Base-by-base conservation (phyloP, 1,139 yeast genomes). In the Protomyces inundatus region DNA sequence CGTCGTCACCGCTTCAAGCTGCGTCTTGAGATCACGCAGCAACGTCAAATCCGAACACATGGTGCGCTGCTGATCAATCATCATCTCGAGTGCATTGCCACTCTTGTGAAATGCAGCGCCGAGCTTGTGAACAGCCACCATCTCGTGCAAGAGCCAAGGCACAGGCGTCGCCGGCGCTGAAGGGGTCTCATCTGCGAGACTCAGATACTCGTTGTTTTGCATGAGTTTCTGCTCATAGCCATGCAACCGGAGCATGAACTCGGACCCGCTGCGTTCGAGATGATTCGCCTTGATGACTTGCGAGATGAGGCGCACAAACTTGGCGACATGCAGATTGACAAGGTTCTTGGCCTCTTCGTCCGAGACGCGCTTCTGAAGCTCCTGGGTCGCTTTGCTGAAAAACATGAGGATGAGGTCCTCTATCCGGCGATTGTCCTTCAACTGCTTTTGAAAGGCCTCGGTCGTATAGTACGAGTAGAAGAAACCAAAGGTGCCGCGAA, bases 381-480 rank as follows among this genome's bases (percentile, higher is more conserved):
- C 91, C 68, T 83, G 85, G 65, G 84, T 83, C 6, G 88, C 84
- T 66, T 83, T 80, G 33, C 85, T 80, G 30, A 86, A 82, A 72
- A 87, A 88, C 72, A 81, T 79, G 77, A 86, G 82, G 6, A 88
- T 81, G 61, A 88, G 75, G 65, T 84, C 87, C 68, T 86, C 91
- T 0, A 85, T 82, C 45, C 82, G 79, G 50, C 78, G 77, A 65
- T 80, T 77, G 32, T 79, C 72, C 52, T 73, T 72, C 59, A 74
- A 67, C 68, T 67, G 75, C 34, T 81, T 83, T 23, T 72, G 69
- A 67, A 79, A 77, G 32, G 55, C 48, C 5, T 54, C 57, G 59
- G 77, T 77, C 1, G 88, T 55, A 10, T 61, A 55, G 14, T 55
- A 53, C 3, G 45, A 60, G 46, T 64, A 64, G 37, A 64, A 64